Base-by-base conservation (phyloP, 768 basidiomycete species). In the Baorangia bicolor region DNA sequence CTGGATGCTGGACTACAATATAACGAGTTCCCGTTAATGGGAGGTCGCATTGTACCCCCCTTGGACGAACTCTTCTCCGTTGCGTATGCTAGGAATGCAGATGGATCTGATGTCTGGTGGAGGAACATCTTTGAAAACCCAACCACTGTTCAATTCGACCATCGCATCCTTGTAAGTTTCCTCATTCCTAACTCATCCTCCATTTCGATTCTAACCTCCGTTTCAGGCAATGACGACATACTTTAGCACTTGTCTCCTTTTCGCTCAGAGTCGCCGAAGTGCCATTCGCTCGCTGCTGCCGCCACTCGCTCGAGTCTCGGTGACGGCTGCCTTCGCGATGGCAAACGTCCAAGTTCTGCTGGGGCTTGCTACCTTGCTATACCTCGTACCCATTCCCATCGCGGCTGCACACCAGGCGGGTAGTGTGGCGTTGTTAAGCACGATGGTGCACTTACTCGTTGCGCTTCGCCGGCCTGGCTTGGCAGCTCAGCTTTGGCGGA, bases 21-120 rank as follows among this genome's bases (percentile, higher is more conserved):
- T 75, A 99, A 99, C 68, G 96, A 98, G 67, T 99, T 97, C 75
- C 97, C 97, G 0, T 74, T 88, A 5, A 99, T 99, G 96, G 96
- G 93, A 35, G 94, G 90, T 8, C 81, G 85, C 16, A 71, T 98
- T 16, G 81, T 83, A 4, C 97, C 97, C 4, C 94, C 94, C 0
- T 57, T 76, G 8, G 82, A 87, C 35, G 97, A 98, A 70, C 81
- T 99, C 25, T 84, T 95, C 68, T 85, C 90, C 27, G 67, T 80
- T 1, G 75, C 78, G 8, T 98, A 97, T 69, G 83, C 93, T 8
- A 84, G 86, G 69, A 81, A 71, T 30, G 63, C 74, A 0, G 88
- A 91, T 68, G 77, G 81, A 58, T 84, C 83, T 1, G 94, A 97
- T 66, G 67, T 83, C n/a, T 95, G 90, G 88, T 96, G 94, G 93